Base-by-base conservation (phyloP, 2,329 filamentous ascomycete species). In the Alternaria sp. region DNA sequence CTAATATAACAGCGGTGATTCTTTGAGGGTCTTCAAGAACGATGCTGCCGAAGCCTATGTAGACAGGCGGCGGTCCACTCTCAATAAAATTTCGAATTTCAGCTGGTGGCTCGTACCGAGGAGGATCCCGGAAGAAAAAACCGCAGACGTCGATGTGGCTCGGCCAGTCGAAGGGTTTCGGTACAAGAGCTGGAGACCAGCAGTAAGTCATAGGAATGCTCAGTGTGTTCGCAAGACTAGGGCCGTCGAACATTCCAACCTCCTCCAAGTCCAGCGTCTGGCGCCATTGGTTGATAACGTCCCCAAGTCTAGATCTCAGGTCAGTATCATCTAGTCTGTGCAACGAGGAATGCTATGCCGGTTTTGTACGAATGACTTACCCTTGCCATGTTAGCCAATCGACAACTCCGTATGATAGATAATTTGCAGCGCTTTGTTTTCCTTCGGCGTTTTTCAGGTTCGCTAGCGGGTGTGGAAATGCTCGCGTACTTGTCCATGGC, bases 1-100 rank as follows among this genome's bases (percentile, higher is more conserved):
- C 78, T 3, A 86, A 73, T 0, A 87, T 80, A 5, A 76, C 79
- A 1, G 73, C 62, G 0, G 81, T 84, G 18, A 86, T 67, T 5
- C 62, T 71, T 16, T 80, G 68, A 0, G 85, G 81, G 44, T 86
- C 76, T 10, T 86, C 84, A 5, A 87, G 78, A 1, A 87, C 84
- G 34, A 87, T 87, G 44, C 82, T 85, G 3, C 85, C 85, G 62
- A 87, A 87, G 2, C 85, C 85, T 40, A 87, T 84, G 54, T 87
- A 87, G 0, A 87, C 71, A 0, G 85, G 85, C 10, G 79, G 77
- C 2, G 81, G 78, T 0, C 85, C 85, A 0, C 81, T 82, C n/a
- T 66, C 65, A 3, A 87, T 74, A 54, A 87, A 87, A 0, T 63
- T 48, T 0, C 68, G 69, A 7, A 85, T 66, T 3, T 81, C 80